Base-by-base conservation (phyloP, 2,329 filamentous ascomycete species). In the Ophidiomyces ophidiicola region DNA sequence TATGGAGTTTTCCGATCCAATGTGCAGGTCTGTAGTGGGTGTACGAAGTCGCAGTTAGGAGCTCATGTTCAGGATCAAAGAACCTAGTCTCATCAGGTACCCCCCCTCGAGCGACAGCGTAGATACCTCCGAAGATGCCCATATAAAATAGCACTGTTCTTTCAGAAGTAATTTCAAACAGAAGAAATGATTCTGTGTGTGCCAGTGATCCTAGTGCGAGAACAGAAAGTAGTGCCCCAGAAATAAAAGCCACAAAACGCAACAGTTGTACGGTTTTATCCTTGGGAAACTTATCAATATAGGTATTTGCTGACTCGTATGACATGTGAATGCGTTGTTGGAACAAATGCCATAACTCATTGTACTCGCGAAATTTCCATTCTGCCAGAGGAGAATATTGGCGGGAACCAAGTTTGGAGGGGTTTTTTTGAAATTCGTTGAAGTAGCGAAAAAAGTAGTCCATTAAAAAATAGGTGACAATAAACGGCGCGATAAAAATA, bases 351-450 rank as follows among this genome's bases (percentile, higher is more conserved):
- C 81, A 80, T 1, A 98, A 70, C 59, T 98, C 90, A 53, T 98
- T 98, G 70, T 96, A 98, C 57, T 96, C 88, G 33, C 90, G 80
- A 47, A 98, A 94, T 53, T 94, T 96, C 90, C 90, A 98, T 57
- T 94, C 82, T 0, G 90, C 90, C 36, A 94, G 73, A 1, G 86
- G 83, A 0, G 88, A 96, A 56, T 94, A 98, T 48, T 86, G 80
- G 28, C 90, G 78, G 11, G 85, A 80, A n/a, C 83, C 82, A 25
- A 94, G 74, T 46, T 86, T 79, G 0, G 84, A 78, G 0, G 85
- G 88, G 46, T 94, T 93, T 54, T 87, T 92, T 61, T 94, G 86
- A 55, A 93, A 94, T 66, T 98, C 88, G 53, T 90, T 90, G 59
- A 94, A 96, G 56, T 96, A 94, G 21, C 81, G 85, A 55, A 96